Base-by-base conservation (phyloP, 2,329 filamentous ascomycete species). In the Alternaria tenuissima region DNA sequence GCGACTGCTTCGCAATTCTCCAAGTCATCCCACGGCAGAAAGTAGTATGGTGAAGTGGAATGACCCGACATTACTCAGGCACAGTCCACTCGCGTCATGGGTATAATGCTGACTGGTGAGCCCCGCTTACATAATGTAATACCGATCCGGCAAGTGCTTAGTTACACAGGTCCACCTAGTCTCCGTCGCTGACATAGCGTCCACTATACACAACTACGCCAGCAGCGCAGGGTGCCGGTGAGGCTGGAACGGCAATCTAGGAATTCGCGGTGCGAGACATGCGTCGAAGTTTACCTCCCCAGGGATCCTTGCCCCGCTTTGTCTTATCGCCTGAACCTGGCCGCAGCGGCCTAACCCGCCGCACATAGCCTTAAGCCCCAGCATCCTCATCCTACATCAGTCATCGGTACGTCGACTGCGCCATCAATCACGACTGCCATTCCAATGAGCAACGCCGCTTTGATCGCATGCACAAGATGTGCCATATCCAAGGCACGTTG, bases 401-500 rank as follows among this genome's bases (percentile, higher is more conserved):
- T 41, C 44, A 32, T 28, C 30, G 38, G 22, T 43, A 55, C 30
- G 14, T 16, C 41, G 42, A 39, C 32, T 55, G 22, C 11, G 32
- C n/a, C 24, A n/a, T 42, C 26, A 47, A 28, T 24, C 20, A 48
- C 14, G 8, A 46, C 24, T 30, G 38, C 38, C 5, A 11, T 44
- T 28, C 22, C n/a, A 57, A 59, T 59, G 57, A 54, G 46, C 8
- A 38, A 43, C 18, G 38, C 57, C 8, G 39, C 43, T 11, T 39
- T 59, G 22, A 59, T 59, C 9, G 57, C 57, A 30, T 59, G 57
- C 57, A 59, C 57, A 24, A 30, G 57, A 12, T 59, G 57, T 49
- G 57, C 51, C 44, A 55, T 59, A 24, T 59, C 57, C 16, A 59
- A 59, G 30, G 57, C 57, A 30, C 36, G 57, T 20, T 59, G 57